Evolutionary conservation across 2,329 filamentous ascomycete species (phyloP).

Genomic region (Ophiocordyceps camponoti-leonardi): DNA sequence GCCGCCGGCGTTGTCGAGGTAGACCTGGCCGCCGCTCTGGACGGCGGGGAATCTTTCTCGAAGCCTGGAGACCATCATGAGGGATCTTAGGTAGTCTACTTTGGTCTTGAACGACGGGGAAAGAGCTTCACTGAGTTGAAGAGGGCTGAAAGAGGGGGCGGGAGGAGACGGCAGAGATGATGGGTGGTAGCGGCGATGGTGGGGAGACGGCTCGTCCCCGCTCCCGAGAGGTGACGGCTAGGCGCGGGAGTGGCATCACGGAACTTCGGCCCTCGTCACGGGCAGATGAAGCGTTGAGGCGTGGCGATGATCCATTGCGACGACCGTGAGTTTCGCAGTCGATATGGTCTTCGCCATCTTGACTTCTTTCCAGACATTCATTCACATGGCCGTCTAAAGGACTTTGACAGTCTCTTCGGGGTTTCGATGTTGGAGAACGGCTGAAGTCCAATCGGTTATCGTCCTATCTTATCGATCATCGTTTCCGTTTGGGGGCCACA

Average conservation of each 20-base stretch:
- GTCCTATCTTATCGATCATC: neutral
- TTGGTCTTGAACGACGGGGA: too few species aligned
- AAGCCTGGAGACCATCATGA: neutral
- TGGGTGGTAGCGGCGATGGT: neutral
- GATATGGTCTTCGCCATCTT: too few species aligned
- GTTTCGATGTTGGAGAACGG: too few species aligned
- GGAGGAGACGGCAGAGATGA: neutral
- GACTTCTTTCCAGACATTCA: too few species aligned
- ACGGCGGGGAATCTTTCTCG: conserved; percentile 51
- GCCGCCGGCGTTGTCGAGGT: conserved; percentile 64
- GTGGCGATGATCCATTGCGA: too few species aligned
- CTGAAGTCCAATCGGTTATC: neutral
- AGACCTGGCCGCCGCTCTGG: conserved; percentile 43
- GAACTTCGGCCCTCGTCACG: neutral
- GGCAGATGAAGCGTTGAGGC: too few species aligned
- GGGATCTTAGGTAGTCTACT: too few species aligned
- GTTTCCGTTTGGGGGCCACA: too few species aligned
- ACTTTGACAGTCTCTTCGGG: too few species aligned
- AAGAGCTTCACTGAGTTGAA: neutral
- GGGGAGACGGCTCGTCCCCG: neutral
- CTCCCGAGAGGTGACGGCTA: neutral
- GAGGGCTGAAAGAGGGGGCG: neutral
- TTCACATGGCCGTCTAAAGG: too few species aligned
- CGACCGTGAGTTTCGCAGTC: too few species aligned
- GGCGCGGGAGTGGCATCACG: neutral